Evolutionary conservation across 1,139 yeast species (phyloP).

Genomic region (Tardiomyces depauwii): DNA sequence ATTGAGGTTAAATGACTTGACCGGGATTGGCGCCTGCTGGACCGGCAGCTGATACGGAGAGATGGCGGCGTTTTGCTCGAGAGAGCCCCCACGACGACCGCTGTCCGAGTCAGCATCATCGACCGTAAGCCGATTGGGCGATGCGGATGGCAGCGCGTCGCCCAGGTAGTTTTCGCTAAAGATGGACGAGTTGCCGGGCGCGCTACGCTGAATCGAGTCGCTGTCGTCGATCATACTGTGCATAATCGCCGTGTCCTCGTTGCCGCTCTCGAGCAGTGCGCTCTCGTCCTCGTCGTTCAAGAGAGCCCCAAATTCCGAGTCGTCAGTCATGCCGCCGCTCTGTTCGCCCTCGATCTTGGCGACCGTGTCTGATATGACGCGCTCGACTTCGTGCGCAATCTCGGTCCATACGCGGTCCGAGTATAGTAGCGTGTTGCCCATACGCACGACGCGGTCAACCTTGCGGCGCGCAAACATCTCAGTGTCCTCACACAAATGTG

Average conservation of each 20-base stretch:
- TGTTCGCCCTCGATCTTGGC: background rate
- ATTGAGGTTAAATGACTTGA: too few relatives aligned
- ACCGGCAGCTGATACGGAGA: conserved; percentile 12
- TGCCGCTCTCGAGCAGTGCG: conserved; percentile 6
- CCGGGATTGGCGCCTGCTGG: conserved; percentile 1
- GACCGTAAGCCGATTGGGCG: too few relatives aligned
- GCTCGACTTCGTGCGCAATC: conserved; percentile 61
- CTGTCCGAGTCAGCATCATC: too few relatives aligned
- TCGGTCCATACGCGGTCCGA: conserved; percentile 74
- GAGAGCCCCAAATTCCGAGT: background rate
- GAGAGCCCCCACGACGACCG: too few relatives aligned
- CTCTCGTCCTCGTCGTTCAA: background rate
- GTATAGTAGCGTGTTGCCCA: conserved; percentile 67
- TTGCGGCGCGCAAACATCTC: conserved; percentile 50
- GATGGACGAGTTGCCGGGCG: too few relatives aligned
- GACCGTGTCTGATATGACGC: conserved; percentile 36
- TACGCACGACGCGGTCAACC: conserved; percentile 60
- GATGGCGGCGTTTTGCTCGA: conserved; percentile 2
- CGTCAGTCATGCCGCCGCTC: background rate
- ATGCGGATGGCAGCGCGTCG: too few relatives aligned
- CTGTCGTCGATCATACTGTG: background rate
- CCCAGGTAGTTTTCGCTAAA: too few relatives aligned
- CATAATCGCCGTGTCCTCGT: conserved; percentile 7
- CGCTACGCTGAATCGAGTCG: too few relatives aligned
- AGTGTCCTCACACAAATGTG: conserved; percentile 58